These are phyloP conservation scores for Ceratocystis lukuohia DNA, from an alignment of 2,329 filamentous ascomycete genomes.

Conservation along the genomic window DNA sequence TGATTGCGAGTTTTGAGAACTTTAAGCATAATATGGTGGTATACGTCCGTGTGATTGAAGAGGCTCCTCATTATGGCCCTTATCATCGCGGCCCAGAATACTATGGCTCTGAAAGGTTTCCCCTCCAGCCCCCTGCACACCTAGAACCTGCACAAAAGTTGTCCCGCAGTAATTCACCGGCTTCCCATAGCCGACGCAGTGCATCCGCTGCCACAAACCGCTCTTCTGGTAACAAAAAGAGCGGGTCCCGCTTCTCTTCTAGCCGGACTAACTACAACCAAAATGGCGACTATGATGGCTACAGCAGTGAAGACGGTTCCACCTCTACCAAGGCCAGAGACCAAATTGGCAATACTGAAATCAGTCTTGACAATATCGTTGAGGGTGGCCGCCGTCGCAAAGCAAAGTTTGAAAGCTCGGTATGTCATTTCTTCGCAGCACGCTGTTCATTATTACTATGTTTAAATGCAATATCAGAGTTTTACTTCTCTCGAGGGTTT, in stretches of 20 bases:
- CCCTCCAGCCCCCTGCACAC: constrained; percentile 35
- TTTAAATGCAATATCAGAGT: neutral
- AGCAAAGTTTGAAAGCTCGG: constrained; percentile 91
- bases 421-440: constrained; percentile 39
- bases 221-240: constrained; percentile 42
- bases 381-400: constrained; percentile 91
- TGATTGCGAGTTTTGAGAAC: constrained; percentile 95
- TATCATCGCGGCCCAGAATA: constrained; percentile 25
- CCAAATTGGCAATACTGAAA: constrained; percentile 85
- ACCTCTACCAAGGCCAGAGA: constrained; percentile 68
- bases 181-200: constrained; percentile 57
- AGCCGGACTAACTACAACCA: constrained; percentile 37
- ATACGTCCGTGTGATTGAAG: constrained; percentile 73
- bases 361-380: constrained; percentile 95
- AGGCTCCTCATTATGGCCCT: constrained; percentile 24
- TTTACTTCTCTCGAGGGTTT: neutral
- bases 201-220: constrained; percentile 49
- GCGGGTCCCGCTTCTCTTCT: constrained; percentile 39
- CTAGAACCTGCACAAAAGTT: constrained; percentile 38
- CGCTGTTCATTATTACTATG: neutral
- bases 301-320: constrained; percentile 78
- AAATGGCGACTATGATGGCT: constrained; percentile 57
- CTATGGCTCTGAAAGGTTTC: constrained; percentile 41
- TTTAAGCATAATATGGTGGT: constrained; percentile 85
- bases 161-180: constrained; percentile 62